Evolutionary conservation across 306 rosid genomes (phyloP), one percentile per base, ranked within the genome.

Genomic region (Argentina anserina): DNA sequence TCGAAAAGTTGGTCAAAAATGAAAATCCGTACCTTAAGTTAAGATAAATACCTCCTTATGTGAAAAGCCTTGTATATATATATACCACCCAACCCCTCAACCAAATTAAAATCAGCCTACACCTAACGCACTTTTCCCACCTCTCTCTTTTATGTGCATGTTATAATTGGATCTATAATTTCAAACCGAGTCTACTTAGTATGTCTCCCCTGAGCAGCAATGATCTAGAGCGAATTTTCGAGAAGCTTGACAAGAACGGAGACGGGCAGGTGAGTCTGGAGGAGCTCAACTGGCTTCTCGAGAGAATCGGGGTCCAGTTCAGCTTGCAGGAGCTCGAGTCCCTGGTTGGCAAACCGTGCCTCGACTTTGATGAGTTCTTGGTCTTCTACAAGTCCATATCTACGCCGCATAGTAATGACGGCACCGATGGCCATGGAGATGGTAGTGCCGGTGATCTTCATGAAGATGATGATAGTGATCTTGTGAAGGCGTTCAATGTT

Each of bases 201-300:
- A 86, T 93, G 94, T 74, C 75, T 83, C 50, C 82, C 29, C 75
- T 93, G 15, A 68, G 34, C 23, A 56, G 75, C 31, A 62, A 13
- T 29, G 98, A 93, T n/a, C 86, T 93, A 82, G 79, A 76, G 40
- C 79, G 91, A 26, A 90, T 93, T 20, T 93, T 93, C 77, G 75
- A 79, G 67, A 83, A 86, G 76, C 81, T 93, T 14, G 97, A 90
- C 69, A 74, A 37, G 77, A 87, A 90, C 47, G 55, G 81, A 5
- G 98, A 93, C 25, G 93, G 92, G 2, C 78, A 80, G 2, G 69
- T 93, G 73, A 80, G 92, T 74, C 81, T 93, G 2, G 93, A 87
- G 25, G 90, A 86, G 73, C 81, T 93, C 0, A 86, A 86, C 12
- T 73, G 75, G 81, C 71, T 84, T 13, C 84, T 90, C 0, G 81